Percentiles rank a stretch among this genome's conserved stretches.
phyloP scores from a whole-genome alignment of 495 filamentous ascomycete genomes.

The Lasiosphaeria ovina region DNA sequence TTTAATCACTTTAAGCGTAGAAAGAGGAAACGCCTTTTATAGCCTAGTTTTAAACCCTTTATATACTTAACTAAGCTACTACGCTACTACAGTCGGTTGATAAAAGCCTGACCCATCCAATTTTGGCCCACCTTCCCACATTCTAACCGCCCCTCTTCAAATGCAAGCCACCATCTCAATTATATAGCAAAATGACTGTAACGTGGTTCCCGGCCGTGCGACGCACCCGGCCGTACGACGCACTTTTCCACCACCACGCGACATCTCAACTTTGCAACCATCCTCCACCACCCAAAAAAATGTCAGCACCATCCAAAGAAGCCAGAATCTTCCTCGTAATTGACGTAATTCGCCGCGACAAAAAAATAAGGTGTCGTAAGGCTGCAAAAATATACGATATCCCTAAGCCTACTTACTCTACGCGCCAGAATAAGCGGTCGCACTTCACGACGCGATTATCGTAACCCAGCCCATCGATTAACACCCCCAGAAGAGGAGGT shows the following conservation, averaged over 20 bases:
- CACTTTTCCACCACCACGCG: conserved; percentile 4
- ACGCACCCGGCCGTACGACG: no score
- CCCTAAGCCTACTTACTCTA: conserved; percentile 5
- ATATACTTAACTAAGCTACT: no score
- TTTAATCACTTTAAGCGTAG: no score
- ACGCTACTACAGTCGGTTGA: no score
- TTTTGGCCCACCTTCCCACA: no score
- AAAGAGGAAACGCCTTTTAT: no score
- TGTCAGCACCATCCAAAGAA: conserved; percentile 1
- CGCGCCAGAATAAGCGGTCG: conserved; percentile 5
- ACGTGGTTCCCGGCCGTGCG: no score
- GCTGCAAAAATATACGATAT: conserved; percentile 7
- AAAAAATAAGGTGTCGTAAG: conserved; percentile 3
- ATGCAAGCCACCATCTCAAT: no score
- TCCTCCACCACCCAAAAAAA: conserved; percentile 8
- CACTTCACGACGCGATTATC: not conserved
- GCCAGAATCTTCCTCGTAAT: conserved; percentile 3
- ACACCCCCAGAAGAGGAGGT: conserved; percentile 3
- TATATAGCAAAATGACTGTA: no score
- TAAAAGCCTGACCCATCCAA: no score
- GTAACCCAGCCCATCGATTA: conserved; percentile 7
- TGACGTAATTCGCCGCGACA: conserved; percentile 1
- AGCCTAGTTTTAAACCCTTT: no score
- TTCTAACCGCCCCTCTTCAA: no score
- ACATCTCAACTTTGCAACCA: not conserved